Base-by-base conservation (phyloP, 1,284 basidiomycete species). In the Cryptococcus sp. region DNA sequence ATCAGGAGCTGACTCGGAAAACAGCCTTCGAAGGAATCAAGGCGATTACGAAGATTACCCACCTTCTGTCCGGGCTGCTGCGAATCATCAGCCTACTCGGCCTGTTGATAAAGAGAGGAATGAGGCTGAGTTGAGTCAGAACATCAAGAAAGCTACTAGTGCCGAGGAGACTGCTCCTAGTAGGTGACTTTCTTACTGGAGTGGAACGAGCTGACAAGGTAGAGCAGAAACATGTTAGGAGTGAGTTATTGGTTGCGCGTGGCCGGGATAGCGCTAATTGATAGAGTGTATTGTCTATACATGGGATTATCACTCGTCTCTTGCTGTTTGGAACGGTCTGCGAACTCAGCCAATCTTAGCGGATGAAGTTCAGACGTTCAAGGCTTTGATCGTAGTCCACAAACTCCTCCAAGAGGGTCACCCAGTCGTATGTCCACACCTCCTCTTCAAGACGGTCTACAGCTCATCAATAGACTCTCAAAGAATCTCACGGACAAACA, bases 81-180 rank as follows among this genome's bases (percentile, higher is more conserved):
- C 67, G 10, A 61, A 54, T 16, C 90, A 94, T 72, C 91, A 89
- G 76, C 92, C 91, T 24, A 96, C 92, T 25, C 83, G 92, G 54
- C 92, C 92, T 18, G 92, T 97, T 24, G 92, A 97, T 79, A 92
- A 88, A 79, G 92, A 96, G 70, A 94, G 91, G 80, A 91, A 90
- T 45, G 92, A 97, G 73, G 81, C 85, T 48, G 93, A 97, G 73
- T 83, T 97, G 19, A 84, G 85, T 3, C 80, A 92, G 44, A 91
- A 93, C 70, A 93, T 97, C 74, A 97, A 97, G 81, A 97, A 97
- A 74, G 93, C 92, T 2, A 96, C 91, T 2, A 91, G 84, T 67
- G 79, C 90, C 40, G 92, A 97, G 48, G 92, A 96, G 78, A 83
- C 83, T 40, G 91, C 92, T 3, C 73, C 74, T 2, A 75, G 74